Conservation (phyloP, 2,329 filamentous ascomycete species). For the Paecilomyces formosus region DNA sequence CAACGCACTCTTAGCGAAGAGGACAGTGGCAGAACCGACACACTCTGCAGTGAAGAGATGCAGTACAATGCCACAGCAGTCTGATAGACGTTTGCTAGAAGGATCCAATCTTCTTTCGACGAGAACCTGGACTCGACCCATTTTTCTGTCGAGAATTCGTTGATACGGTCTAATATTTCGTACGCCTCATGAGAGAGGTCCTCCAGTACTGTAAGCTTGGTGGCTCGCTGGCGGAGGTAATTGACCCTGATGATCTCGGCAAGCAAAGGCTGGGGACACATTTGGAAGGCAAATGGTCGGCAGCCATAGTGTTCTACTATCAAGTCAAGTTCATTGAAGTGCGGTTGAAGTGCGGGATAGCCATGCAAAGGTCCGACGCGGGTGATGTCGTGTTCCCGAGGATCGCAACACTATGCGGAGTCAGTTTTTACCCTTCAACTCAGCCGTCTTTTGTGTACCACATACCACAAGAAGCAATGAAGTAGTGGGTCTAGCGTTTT, state of each 20-base stretch:
- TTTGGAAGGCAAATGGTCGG: conserved; percentile 12
- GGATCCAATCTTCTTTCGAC: conserved; percentile 16
- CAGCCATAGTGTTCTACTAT: conserved; percentile 13
- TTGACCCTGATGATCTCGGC: conserved; percentile 29
- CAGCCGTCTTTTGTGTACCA: background rate
- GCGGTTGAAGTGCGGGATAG: conserved; percentile 15
- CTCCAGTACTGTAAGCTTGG: background rate
- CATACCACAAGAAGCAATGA: conserved; percentile 18
- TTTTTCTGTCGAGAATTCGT: conserved; percentile 18
- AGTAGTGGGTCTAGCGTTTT: conserved; percentile 16
- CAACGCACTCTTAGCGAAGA: conserved; percentile 4
- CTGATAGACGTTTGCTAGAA: conserved; percentile 23
- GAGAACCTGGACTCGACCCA: conserved; percentile 22
- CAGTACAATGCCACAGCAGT: conserved; percentile 28
- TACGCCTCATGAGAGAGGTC: conserved; percentile 10
- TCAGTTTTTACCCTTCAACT: conserved; percentile 5
- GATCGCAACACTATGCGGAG: conserved; percentile 17
- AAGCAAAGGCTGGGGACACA: conserved; percentile 26
- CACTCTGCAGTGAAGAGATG: conserved; percentile 29
- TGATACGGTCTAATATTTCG: conserved; percentile 17
- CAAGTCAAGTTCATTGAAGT: conserved; percentile 18
- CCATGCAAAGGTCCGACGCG: conserved; percentile 20
- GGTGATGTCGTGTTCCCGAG: conserved; percentile 32
- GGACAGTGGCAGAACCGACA: conserved; percentile 18
- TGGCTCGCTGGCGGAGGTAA: conserved; percentile 21